These are phyloP conservation scores for Phytophthora melonis DNA, from an alignment of 352 stramenopile genomes.

Conservation along the genomic window DNA sequence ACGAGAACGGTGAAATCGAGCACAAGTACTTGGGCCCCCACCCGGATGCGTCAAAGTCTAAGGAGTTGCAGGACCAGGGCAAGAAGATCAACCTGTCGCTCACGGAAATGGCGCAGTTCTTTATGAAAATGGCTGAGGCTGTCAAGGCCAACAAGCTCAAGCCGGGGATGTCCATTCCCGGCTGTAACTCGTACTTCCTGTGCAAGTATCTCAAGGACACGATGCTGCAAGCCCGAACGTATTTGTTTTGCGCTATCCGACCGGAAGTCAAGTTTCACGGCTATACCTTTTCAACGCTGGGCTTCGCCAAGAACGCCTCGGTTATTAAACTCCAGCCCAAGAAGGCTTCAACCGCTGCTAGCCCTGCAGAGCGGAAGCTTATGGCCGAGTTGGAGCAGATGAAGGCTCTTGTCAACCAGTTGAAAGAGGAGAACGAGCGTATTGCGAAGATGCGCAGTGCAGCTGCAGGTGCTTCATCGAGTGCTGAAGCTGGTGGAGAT, in stretches of 20 bases:
- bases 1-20: conserved; percentile 93
- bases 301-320: conserved; percentile 95
- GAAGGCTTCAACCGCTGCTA: conserved; percentile 92
- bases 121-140: conserved; percentile 97
- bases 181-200: conserved; percentile 96
- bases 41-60: conserved; percentile 92
- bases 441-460: conserved; percentile 69
- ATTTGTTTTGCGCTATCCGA: conserved; percentile 94
- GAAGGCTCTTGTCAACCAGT: conserved; percentile 88
- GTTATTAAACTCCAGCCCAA: conserved; percentile 97
- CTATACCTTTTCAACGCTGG: conserved; percentile 95
- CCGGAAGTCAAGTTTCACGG: conserved; percentile 94
- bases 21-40: conserved; percentile 93
- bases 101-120: conserved; percentile 97
- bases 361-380: conserved; percentile 92
- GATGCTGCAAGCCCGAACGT: conserved; percentile 94
- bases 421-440: conserved; percentile 86
- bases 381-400: conserved; percentile 96
- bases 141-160: conserved; percentile 96
- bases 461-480: conserved; percentile 21
- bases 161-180: conserved; percentile 92
- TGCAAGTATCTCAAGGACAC: conserved; percentile 98
- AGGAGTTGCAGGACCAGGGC: conserved; percentile 94
- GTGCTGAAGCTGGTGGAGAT: conserved; percentile 6
- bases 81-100: conserved; percentile 97